These are phyloP conservation scores for Curvularia sp. DNA, from an alignment of 2,329 filamentous ascomycete genomes.

Conservation along the genomic window DNA sequence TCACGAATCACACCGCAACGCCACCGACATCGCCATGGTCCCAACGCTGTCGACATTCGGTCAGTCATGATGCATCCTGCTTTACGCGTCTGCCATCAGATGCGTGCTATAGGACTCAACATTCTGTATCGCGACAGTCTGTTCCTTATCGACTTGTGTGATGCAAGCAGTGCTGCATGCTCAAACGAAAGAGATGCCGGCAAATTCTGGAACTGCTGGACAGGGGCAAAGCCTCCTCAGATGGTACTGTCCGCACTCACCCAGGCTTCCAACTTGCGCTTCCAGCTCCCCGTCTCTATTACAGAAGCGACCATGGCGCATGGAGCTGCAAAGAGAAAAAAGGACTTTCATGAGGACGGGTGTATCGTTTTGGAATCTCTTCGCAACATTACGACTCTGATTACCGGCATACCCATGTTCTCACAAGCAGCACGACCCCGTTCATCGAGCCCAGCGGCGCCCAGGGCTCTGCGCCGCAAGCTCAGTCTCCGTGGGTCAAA, in stretches of 20 bases:
- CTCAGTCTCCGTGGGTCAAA: conserved; percentile 15
- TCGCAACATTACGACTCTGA: conserved; percentile 21
- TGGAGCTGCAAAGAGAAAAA: conserved; percentile 33
- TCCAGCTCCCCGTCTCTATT: conserved; percentile 37
- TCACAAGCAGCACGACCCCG: conserved; percentile 3
- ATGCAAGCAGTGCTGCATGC: conserved; percentile 21
- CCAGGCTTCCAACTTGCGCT: conserved; percentile 26
- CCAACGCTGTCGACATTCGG: conserved; percentile 32
- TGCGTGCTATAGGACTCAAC: conserved; percentile 19
- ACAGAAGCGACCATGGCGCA: conserved; percentile 24
- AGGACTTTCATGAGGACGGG: conserved; percentile 31
- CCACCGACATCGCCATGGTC: conserved; percentile 26
- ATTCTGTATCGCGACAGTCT: conserved; percentile 30
- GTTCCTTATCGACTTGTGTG: conserved; percentile 35
- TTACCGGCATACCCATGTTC: conserved; percentile 10
- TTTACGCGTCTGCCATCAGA: conserved; percentile 8
- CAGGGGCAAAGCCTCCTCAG: conserved; percentile 20
- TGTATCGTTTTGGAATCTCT: conserved; percentile 28
- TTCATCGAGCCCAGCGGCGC: conserved; percentile 8
- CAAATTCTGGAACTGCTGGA: conserved; percentile 33
- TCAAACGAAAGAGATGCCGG: conserved; percentile 23
- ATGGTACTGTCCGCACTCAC: conserved; percentile 29
- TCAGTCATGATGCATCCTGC: conserved; percentile 22
- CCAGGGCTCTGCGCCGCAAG: conserved; percentile 14
- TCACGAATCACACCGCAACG: conserved; percentile 23